Conservation (phyloP, 441 rosid species). For the Isatis lusitanica region DNA sequence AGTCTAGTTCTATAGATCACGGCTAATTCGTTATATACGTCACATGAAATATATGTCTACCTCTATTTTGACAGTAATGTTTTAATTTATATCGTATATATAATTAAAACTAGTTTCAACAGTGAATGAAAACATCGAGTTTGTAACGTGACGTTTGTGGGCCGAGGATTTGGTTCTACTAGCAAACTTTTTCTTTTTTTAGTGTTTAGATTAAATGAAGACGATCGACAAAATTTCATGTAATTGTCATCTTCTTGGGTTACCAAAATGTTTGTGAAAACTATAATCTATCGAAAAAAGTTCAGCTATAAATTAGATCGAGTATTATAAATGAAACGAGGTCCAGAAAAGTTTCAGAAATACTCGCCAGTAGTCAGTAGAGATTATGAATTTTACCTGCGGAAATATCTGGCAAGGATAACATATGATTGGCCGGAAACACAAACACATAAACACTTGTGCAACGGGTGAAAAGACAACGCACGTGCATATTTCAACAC, state of each 20-base stretch:
- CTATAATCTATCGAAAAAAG: not conserved
- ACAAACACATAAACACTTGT: not conserved
- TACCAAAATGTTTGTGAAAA: not conserved
- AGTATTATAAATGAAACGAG: not conserved
- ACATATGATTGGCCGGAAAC: not conserved
- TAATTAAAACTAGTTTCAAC: not conserved
- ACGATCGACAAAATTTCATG: not conserved
- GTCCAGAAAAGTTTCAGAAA: not conserved
- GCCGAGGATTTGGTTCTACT: not conserved
- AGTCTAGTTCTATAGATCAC: not conserved
- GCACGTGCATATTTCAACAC: not conserved
- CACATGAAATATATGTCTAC: not conserved
- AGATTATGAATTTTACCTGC: not conserved
- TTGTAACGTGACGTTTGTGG: constrained; percentile 4
- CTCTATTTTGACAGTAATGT: not conserved
- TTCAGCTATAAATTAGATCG: not conserved
- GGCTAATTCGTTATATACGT: not conserved
- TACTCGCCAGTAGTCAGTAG: not conserved
- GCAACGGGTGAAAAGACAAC: not conserved
- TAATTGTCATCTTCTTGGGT: not conserved
- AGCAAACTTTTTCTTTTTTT: not conserved
- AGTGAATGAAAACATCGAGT: not conserved
- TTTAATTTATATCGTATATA: not conserved
- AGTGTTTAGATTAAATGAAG: not conserved
- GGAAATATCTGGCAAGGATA: not conserved